These are phyloP conservation scores for Hirsutella minnesotensis DNA, from an alignment of 2,329 filamentous ascomycete species.

Conservation along the genomic window DNA sequence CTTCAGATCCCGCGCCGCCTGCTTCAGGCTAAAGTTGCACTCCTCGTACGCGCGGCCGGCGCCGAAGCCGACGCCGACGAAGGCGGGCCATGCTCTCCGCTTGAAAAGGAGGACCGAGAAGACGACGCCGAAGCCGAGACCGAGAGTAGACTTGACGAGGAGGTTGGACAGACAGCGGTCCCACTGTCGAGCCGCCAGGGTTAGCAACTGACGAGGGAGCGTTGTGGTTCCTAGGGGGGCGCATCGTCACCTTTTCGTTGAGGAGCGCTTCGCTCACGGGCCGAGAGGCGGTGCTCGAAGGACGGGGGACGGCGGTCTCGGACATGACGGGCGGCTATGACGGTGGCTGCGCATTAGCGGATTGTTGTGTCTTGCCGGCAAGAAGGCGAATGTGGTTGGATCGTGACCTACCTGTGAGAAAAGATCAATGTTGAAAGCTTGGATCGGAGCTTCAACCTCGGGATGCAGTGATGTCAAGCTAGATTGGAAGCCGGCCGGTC, in stretches of 20 bases:
- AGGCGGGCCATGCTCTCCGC: constrained; percentile 95
- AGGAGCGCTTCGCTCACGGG: constrained; percentile 95
- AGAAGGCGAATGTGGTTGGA: too few species aligned
- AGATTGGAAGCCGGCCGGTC: constrained; percentile 25
- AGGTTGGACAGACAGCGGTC: constrained; percentile 96
- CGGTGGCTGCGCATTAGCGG: neutral
- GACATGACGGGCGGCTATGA: constrained; percentile 31
- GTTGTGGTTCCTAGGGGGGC: too few species aligned
- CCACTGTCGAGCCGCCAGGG: constrained; percentile 50
- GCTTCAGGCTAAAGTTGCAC: constrained; percentile 73
- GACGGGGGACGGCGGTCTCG: constrained; percentile 36
- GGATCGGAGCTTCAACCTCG: constrained; percentile 16
- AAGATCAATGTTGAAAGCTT: constrained; percentile 5
- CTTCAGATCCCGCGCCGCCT: constrained; percentile 46
- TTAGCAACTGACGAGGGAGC: constrained; percentile 30
- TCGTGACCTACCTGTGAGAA: constrained; percentile 1
- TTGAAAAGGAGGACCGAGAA: constrained; percentile 98
- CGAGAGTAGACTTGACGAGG: constrained; percentile 91
- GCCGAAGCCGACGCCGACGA: constrained; percentile 86
- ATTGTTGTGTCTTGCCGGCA: neutral
- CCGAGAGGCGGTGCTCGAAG: constrained; percentile 56
- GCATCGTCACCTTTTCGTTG: constrained; percentile 70
- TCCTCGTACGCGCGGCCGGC: constrained; percentile 96
- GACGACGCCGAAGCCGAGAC: constrained; percentile 93
- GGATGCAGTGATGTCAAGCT: constrained; percentile 21